A percentile compares a stretch with the other conserved stretches of the same genome.
Evolutionary conservation across 2,329 filamentous ascomycete genomes (phyloP).

Genomic region (Colletotrichum sublineola): DNA sequence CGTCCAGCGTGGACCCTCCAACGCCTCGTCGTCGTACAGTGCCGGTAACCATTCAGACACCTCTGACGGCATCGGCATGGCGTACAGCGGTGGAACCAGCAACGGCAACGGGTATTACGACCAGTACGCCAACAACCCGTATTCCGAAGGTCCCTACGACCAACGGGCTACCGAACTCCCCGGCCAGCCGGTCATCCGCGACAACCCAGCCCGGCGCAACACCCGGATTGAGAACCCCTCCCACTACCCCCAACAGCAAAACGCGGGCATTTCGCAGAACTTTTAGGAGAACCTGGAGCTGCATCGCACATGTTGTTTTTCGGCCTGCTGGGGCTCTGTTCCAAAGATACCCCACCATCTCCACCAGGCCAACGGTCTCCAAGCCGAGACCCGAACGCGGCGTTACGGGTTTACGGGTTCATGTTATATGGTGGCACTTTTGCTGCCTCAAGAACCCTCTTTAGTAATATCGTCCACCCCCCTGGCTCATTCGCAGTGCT

Average conservation of each 20-base stretch:
- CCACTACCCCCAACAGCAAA: constrained; percentile 92
- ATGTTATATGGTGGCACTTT: constrained; percentile 15
- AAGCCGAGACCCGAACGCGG: constrained; percentile 24
- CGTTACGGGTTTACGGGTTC: constrained; percentile 33
- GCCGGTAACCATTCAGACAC: constrained; percentile 81
- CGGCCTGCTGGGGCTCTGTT: constrained; percentile 36
- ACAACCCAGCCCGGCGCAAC: constrained; percentile 92
- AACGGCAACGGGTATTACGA: constrained; percentile 66
- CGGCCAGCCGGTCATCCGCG: constrained; percentile 86
- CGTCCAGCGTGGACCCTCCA: constrained; percentile 90
- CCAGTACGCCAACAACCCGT: constrained; percentile 71
- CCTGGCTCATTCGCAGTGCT: constrained; percentile 2
- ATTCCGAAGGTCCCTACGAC: constrained; percentile 59
- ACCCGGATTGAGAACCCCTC: constrained; percentile 93
- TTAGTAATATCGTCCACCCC: constrained; percentile 25
- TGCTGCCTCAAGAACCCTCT: constrained; percentile 8
- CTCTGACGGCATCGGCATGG: constrained; percentile 66
- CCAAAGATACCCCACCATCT: constrained; percentile 37
- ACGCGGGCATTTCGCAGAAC: constrained; percentile 95
- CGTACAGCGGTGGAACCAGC: constrained; percentile 53
- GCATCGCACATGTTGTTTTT: constrained; percentile 7
- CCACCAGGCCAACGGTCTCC: constrained; percentile 26
- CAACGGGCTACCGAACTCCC: constrained; percentile 58
- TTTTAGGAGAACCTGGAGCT: constrained; percentile 68
- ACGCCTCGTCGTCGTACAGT: constrained; percentile 96